phyloP scores from a whole-genome alignment of 179 eudicot genomes.

The Spinacia oleracea region DNA sequence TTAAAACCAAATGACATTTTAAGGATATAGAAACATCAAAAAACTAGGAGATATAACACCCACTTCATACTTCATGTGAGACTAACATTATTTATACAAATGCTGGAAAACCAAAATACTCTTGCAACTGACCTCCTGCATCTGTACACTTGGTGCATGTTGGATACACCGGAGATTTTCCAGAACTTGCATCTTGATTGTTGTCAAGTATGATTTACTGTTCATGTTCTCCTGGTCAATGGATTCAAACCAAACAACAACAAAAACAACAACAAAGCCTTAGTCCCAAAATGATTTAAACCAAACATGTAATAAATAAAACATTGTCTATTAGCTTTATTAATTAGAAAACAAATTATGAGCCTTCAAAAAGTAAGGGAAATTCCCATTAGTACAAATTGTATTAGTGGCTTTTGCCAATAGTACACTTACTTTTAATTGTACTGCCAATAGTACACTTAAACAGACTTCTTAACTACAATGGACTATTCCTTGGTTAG shows the following conservation, averaged over 20 bases:
- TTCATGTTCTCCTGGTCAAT: constrained; percentile 77
- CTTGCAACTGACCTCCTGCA: constrained; percentile 79
- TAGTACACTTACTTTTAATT: too few species aligned
- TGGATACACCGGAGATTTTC: constrained; percentile 94
- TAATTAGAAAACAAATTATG: background rate
- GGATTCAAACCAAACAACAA: constrained; percentile 20
- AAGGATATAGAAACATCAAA: background rate
- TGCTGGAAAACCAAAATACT: background rate
- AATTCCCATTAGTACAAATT: too few species aligned
- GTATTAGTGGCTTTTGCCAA: too few species aligned
- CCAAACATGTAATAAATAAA: background rate
- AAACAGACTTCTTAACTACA: too few species aligned
- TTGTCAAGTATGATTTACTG: constrained; percentile 80
- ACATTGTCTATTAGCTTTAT: background rate
- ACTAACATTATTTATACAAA: background rate
- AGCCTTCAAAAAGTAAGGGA: too few species aligned
- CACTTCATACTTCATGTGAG: background rate
- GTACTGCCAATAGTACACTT: too few species aligned
- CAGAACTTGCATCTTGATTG: constrained; percentile 87
- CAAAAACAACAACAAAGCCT: too few species aligned
- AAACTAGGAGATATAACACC: background rate
- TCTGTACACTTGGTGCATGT: constrained; percentile 95
- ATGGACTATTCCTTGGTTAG: too few species aligned
- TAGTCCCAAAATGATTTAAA: too few species aligned
- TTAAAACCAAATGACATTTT: background rate